Conservation (phyloP, 192 early-diverging fungal genomes). For the Nowakowskiella sp. region DNA sequence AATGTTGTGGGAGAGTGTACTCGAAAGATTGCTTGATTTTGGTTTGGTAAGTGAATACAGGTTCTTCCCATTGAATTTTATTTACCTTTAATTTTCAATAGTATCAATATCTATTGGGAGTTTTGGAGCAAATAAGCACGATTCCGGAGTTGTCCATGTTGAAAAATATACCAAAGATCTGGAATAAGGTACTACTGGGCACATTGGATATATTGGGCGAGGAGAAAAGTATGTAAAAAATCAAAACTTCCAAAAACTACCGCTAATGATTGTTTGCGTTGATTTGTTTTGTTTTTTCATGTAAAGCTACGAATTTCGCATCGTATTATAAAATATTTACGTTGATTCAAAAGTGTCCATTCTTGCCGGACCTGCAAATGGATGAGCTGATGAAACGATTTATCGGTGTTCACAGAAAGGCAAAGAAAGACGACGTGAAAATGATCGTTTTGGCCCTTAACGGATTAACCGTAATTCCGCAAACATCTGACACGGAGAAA, state of each 20-base stretch:
- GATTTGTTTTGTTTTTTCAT: background rate
- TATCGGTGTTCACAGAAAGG: too few relatives aligned
- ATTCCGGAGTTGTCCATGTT: conserved; percentile 25
- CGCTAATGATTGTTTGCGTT: background rate
- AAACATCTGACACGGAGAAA: too few relatives aligned
- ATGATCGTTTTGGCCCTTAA: too few relatives aligned
- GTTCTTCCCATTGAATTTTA: background rate
- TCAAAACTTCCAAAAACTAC: background rate
- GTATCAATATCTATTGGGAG: conserved; percentile 43
- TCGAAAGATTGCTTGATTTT: conserved; percentile 36
- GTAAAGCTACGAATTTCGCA: background rate
- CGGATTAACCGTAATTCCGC: too few relatives aligned
- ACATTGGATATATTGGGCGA: conserved; percentile 19
- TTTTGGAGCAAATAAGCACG: conserved; percentile 36
- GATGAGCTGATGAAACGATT: conserved; percentile 19
- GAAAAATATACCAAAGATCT: conserved; percentile 19
- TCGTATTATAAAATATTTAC: conserved; percentile 15
- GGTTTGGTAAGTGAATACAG: conserved; percentile 12
- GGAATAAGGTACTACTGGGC: conserved; percentile 25
- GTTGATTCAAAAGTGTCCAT: conserved; percentile 36
- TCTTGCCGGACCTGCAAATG: conserved; percentile 25
- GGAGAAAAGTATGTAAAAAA: conserved; percentile 7
- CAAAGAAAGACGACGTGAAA: too few relatives aligned
- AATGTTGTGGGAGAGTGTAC: conserved; percentile 50
- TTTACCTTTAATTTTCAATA: conserved; percentile 3